Evolutionary conservation across 805 yeast species (phyloP).

Genomic region (Saccharomycopsis fibuligera): DNA sequence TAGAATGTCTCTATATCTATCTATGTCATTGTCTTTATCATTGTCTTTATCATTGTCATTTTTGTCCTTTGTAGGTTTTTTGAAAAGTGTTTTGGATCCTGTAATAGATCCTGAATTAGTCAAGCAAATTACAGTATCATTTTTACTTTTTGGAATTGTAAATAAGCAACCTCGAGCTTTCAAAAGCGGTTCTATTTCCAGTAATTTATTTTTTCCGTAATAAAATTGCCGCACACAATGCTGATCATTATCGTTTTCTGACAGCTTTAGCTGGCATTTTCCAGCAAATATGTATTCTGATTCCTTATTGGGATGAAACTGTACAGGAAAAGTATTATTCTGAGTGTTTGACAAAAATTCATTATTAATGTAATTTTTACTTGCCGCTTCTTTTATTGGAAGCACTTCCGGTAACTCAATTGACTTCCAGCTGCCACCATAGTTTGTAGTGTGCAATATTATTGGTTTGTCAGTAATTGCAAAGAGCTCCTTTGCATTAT

Average conservation of each 20-base stretch:
- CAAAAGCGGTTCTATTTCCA: background rate
- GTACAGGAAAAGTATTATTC: constrained; percentile 7
- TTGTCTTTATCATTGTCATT: too few relatives aligned
- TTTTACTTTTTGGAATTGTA: background rate
- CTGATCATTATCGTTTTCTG: background rate
- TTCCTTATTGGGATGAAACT: background rate
- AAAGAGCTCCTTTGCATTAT: background rate
- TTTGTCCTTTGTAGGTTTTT: too few relatives aligned
- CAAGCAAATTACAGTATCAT: constrained; percentile 1
- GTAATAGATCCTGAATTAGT: constrained; percentile 4
- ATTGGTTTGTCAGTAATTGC: constrained; percentile 3
- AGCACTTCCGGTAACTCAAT: background rate
- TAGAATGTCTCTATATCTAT: background rate
- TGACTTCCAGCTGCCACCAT: constrained; percentile 6
- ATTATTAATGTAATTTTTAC: too few relatives aligned
- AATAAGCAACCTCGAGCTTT: constrained; percentile 2
- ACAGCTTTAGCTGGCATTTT: background rate
- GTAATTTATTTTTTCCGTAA: background rate
- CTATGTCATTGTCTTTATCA: too few relatives aligned
- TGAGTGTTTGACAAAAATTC: background rate
- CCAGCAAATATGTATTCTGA: background rate
- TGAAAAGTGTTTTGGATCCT: background rate
- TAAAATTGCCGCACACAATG: constrained; percentile 4
- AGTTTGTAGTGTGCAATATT: background rate
- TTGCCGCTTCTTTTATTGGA: background rate